Percentiles rank a stretch among this genome's conserved stretches.
Conservation (phyloP, 345 rosid species). For the Moricandia moricandioides region DNA sequence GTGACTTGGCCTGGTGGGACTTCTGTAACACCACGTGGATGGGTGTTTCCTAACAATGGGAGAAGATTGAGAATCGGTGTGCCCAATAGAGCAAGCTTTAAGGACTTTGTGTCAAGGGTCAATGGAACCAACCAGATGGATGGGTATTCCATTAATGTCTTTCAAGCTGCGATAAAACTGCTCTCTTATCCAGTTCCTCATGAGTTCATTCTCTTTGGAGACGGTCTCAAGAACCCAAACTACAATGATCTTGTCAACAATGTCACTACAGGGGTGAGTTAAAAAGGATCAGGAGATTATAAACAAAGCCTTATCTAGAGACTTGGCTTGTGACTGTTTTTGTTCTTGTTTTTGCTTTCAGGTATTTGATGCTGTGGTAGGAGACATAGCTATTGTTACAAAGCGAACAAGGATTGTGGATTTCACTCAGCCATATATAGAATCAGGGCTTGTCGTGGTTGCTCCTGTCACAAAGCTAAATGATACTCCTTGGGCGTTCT, state of each 20-base stretch:
- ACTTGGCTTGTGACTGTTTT: conserved; percentile 2
- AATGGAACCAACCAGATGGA: conserved; percentile 53
- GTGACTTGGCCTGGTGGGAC: conserved; percentile 92
- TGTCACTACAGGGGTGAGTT: conserved; percentile 65
- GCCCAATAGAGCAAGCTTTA: conserved; percentile 67
- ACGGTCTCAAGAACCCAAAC: conserved; percentile 73
- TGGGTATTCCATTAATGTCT: conserved; percentile 78
- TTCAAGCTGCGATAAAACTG: conserved; percentile 65
- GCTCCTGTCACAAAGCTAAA: conserved; percentile 70
- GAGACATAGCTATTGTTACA: conserved; percentile 75
- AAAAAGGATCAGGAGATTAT: conserved; percentile 4
- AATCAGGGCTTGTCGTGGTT: conserved; percentile 88
- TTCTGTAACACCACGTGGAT: conserved; percentile 68
- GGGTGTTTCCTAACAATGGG: conserved; percentile 89
- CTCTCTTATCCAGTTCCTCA: conserved; percentile 79
- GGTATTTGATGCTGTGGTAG: conserved; percentile 82
- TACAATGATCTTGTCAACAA: conserved; percentile 59
- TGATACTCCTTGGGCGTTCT: conserved; percentile 73
- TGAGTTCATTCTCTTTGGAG: conserved; percentile 71
- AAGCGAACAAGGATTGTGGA: conserved; percentile 69
- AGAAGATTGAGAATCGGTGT: conserved; percentile 69
- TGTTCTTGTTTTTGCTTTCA: conserved; percentile 31
- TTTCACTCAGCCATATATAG: conserved; percentile 86
- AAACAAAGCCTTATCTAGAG: not conserved
- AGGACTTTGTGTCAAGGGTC: conserved; percentile 45